Base-by-base conservation (phyloP, 1,284 basidiomycete genomes). In the Fistulinella cinereoalba region DNA sequence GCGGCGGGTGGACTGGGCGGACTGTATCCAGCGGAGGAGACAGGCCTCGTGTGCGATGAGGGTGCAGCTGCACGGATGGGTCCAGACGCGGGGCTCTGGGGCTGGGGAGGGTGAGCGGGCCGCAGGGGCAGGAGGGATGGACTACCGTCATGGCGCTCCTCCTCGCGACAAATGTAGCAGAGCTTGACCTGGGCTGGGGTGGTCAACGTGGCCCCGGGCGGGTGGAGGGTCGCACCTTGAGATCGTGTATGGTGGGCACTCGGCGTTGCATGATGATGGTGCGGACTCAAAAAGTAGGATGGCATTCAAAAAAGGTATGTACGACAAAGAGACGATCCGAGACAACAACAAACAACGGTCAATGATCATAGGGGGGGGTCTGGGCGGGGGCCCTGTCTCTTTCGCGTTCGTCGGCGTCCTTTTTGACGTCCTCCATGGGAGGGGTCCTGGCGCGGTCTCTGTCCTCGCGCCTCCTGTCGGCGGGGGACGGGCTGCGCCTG, bases 41-140 rank as follows among this genome's bases (percentile, higher is more conserved):
- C 87, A 90, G 0, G 77, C 67, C 60, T 89, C 84, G 65, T 91
- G 88, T 2, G 88, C 87, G 34, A 91, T 70, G 24, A 91, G 75
- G 0, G 88, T 87, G 61, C 88, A 91, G 44, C 69, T 77, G 65
- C 88, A 91, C 1, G 88, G 87, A 57, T 91, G 88, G 0, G 82
- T 81, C 85, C 87, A 90, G 46, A 67, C 59, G 28, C 74, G 69
- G 13, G 69, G 58, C 31, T 68, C 67, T 21, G 71, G 74, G 22
- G 65, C 76, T 78, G 24, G 24, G 1, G 21, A 13, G 42, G 41
- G n/a, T 15, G 32, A 43, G 19, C 45, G 44, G 46, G 43, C 18
- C 11, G 7, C 18, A 11, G 41, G 27, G 25, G 10, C 8, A 27
- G 19, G 23, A 23, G 41, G 18, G n/a, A 49, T 72, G 52, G n/a